Percentiles rank a stretch among this genome's conserved stretches.
These are phyloP conservation scores for Trematosphaeria pertusa DNA, from an alignment of 2,329 filamentous ascomycete genomes.

Conservation along the genomic window DNA sequence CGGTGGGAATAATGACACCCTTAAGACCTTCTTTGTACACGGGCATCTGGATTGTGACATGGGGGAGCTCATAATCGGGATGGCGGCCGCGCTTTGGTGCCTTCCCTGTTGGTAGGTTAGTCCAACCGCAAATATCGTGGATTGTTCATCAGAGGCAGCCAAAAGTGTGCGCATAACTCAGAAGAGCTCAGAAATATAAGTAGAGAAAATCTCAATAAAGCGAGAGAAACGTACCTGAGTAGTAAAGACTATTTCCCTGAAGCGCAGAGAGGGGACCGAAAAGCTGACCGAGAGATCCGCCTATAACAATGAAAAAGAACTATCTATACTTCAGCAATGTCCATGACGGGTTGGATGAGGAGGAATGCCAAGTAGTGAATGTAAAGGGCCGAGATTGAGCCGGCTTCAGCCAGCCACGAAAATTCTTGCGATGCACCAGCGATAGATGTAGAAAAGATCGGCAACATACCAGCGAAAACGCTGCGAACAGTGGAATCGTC, in stretches of 20 bases:
- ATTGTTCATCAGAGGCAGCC: too few species aligned
- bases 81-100: conserved; percentile 25
- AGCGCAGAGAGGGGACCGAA: conserved; percentile 52
- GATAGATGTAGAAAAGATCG: conserved; percentile 13
- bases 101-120: conserved; percentile 14
- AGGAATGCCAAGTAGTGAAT: background rate
- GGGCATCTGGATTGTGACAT: conserved; percentile 78
- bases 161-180: too few species aligned
- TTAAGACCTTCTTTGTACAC: conserved; percentile 84
- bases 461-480: conserved; percentile 39
- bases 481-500: conserved; percentile 45
- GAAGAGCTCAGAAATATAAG: too few species aligned
- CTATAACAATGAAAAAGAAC: conserved; percentile 31
- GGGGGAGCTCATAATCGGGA: conserved; percentile 61
- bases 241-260: conserved; percentile 32
- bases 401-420: conserved; percentile 17
- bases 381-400: conserved; percentile 2
- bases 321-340: conserved; percentile 12
- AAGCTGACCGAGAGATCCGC: conserved; percentile 58
- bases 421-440: conserved; percentile 3
- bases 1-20: conserved; percentile 76
- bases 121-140: background rate
- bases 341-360: background rate
- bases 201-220: background rate
- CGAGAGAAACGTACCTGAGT: conserved; percentile 23